Evolutionary conservation across 192 early-diverging fungal species (phyloP), one percentile per base, ranked within the genome.

Genomic region (Irineochytrium annulatum): DNA sequence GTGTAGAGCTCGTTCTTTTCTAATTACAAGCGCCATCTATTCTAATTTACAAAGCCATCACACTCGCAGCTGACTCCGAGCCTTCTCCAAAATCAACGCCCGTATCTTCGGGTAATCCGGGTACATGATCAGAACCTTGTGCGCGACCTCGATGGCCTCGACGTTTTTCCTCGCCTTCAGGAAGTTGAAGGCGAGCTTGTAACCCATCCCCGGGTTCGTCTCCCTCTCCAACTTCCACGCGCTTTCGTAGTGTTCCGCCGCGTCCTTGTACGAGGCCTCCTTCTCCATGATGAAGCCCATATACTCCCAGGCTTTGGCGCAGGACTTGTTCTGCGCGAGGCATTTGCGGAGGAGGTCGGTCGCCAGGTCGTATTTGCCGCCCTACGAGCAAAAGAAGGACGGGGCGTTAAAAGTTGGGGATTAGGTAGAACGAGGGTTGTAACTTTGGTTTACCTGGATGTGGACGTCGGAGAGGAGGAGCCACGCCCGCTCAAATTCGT

Each of bases 221-320:
- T 81, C 68, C 13, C 68, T 28, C 28, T 78, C 68, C 27, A 80
- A 55, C 33, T 68, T 71, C 77, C 77, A 82, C 14, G 74, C 74
- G n/a, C 35, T 66, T 16, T 69, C 65, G 64, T 82, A 82, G 32
- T 73, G 54, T 16, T 70, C 59, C 1, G 80, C 75, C 1, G 80
- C 80, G 41, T 80, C 77, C 35, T 69, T 71, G 60, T 74, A 78
- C 0, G 75, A 65, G 0, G 71, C 62, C 52, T 80, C 76, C 65
- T 80, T 80, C 52, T 82, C 80, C 75, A 78, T 77, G 43, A 82
- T 82, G 64, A 67, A 77, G 3, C 80, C 80, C 35, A 82, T 46
- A 48, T 82, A 82, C 57, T 82, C 80, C 8, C 22, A 77, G 2
- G 80, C 80, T 62, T 77, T 76, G 2, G 77, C 63, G 57, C 71